Conservation (phyloP, 805 yeast species). For the Ogataea angusta region DNA sequence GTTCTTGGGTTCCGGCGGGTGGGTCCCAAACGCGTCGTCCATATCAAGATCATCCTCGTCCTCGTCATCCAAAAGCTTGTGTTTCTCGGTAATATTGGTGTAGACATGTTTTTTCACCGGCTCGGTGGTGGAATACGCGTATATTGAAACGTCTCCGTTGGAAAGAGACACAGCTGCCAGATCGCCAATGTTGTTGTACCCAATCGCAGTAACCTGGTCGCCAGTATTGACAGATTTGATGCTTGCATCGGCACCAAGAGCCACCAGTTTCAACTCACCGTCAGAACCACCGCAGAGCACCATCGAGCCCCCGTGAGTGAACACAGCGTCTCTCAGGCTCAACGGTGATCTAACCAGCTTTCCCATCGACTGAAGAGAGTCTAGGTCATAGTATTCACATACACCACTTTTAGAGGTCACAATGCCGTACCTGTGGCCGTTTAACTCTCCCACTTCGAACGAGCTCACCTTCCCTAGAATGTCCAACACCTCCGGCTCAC, state of each 20-base stretch:
- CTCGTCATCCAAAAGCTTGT: slow-evolving; percentile 35
- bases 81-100: slow-evolving; percentile 37
- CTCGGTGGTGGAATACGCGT: slow-evolving; percentile 50
- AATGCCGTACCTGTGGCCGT: slow-evolving; percentile 20
- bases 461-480: slow-evolving; percentile 45
- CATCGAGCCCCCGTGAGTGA: slow-evolving; percentile 60
- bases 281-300: slow-evolving; percentile 67
- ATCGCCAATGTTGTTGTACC: slow-evolving; percentile 58
- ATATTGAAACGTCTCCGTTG: slow-evolving; percentile 57
- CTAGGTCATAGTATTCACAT: slow-evolving; percentile 39
- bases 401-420: slow-evolving; percentile 44
- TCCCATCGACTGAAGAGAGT: slow-evolving; percentile 22
- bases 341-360: slow-evolving; percentile 42
- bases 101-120: slow-evolving; percentile 52
- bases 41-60: slow-evolving; percentile 35
- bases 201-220: slow-evolving; percentile 55
- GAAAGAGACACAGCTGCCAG: slow-evolving; percentile 54
- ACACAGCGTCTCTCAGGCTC: slow-evolving; percentile 49
- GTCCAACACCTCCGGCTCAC: slow-evolving; percentile 61
- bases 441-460: slow-evolving; percentile 27
- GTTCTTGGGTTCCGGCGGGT: slow-evolving; percentile 3
- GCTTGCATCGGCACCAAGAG: slow-evolving; percentile 35
- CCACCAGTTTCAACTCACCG: slow-evolving; percentile 49
- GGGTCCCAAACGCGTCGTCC: slow-evolving; percentile 21
- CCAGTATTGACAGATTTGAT: slow-evolving; percentile 36